Conservation (phyloP, 2,329 filamentous ascomycete species). For the Amylocarpus encephaloides region DNA sequence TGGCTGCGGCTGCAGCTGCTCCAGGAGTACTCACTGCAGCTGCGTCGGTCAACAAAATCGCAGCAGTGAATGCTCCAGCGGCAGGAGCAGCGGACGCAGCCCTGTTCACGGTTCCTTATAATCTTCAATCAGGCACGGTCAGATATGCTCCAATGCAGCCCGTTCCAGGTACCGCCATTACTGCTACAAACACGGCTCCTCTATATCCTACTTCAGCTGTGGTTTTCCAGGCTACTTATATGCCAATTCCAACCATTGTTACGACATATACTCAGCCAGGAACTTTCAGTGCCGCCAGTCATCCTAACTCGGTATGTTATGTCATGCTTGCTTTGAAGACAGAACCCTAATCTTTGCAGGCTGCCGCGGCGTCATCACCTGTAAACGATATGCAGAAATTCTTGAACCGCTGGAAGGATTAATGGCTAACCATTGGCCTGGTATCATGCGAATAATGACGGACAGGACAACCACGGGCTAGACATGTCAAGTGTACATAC, state of each 20-base stretch:
- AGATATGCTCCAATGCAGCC: constrained; percentile 38
- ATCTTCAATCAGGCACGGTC: constrained; percentile 32
- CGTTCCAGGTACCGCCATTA: constrained; percentile 33
- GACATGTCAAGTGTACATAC: neutral
- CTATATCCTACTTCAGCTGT: constrained; percentile 34
- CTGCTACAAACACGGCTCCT: constrained; percentile 32
- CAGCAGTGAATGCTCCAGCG: neutral
- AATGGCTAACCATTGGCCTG: neutral
- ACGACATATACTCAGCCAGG: constrained; percentile 34
- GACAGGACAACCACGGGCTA: neutral
- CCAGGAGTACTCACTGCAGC: constrained; percentile 34
- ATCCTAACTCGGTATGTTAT: constrained; percentile 33
- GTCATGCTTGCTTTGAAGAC: neutral
- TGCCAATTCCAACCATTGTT: constrained; percentile 27
- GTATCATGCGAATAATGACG: neutral
- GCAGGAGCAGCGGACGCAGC: constrained; percentile 14
- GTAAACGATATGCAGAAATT: constrained; percentile 33
- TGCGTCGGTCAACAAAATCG: constrained; percentile 26
- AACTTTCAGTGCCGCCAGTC: constrained; percentile 31
- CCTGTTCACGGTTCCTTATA: constrained; percentile 29
- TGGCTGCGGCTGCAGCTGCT: constrained; percentile 32
- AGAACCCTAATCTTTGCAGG: constrained; percentile 12
- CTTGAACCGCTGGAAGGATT: constrained; percentile 35
- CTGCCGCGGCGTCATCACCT: constrained; percentile 28
- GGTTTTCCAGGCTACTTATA: constrained; percentile 29